Evolutionary conservation across 495 filamentous ascomycete species (phyloP).

Genomic region (Sordaria brevicollis): DNA sequence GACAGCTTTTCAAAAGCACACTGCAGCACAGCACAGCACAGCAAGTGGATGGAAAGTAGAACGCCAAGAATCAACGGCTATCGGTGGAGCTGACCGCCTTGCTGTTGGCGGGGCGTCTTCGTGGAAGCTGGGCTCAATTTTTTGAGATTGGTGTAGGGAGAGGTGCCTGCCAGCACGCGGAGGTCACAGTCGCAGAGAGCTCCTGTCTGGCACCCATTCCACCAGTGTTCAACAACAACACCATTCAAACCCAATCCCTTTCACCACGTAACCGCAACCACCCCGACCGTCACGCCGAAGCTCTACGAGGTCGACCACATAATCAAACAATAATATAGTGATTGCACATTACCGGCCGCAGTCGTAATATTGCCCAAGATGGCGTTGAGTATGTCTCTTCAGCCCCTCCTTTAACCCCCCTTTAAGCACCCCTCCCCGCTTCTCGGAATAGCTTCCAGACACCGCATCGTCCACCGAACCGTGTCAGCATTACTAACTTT

Average conservation of each 20-base stretch:
- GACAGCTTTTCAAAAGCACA: not conserved
- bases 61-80: not conserved
- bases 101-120: slow-evolving; percentile 3
- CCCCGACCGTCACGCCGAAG: not conserved
- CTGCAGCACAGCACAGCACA: not conserved
- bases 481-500: slow-evolving; percentile 17
- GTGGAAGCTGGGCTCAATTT: slow-evolving; percentile 15
- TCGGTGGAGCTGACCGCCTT: not conserved
- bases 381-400: slow-evolving; percentile 35
- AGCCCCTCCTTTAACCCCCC: not conserved
- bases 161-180: slow-evolving; percentile 14
- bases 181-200: slow-evolving; percentile 1
- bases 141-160: slow-evolving; percentile 19
- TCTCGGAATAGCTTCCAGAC: not conserved
- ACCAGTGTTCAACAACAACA: slow-evolving; percentile 1
- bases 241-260: not conserved
- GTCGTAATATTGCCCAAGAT: slow-evolving; percentile 22
- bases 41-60: too few relatives aligned
- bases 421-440: not conserved
- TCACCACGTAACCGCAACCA: slow-evolving; percentile 1
- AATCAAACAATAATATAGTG: not conserved
- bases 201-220: not conserved
- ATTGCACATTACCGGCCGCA: not conserved
- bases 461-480: slow-evolving; percentile 1
- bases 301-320: not conserved